These are phyloP conservation scores for Penicillium sp. DNA, from an alignment of 2,329 filamentous ascomycete species.

Conservation along the genomic window DNA sequence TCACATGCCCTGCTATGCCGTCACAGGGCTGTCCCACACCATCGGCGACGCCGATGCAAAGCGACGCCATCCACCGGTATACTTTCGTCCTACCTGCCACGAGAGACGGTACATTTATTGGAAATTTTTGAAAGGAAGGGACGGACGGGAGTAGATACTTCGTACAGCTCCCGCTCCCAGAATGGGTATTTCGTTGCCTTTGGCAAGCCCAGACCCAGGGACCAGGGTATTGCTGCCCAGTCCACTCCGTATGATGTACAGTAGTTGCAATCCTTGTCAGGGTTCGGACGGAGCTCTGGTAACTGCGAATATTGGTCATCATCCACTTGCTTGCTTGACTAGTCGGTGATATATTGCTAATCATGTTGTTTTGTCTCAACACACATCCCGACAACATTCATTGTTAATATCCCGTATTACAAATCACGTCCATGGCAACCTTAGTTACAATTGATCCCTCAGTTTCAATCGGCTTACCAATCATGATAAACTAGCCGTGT, in stretches of 20 bases:
- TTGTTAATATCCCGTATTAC: background rate
- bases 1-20: background rate
- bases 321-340: too few relatives aligned
- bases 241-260: too few relatives aligned
- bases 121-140: background rate
- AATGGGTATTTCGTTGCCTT: background rate
- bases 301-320: background rate
- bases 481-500: background rate
- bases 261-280: background rate
- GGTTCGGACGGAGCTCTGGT: too few relatives aligned
- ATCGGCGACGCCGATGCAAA: slow-evolving; percentile 8
- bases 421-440: background rate
- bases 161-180: background rate
- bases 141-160: background rate
- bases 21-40: background rate
- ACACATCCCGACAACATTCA: background rate
- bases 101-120: background rate
- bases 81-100: slow-evolving; percentile 1
- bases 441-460: background rate
- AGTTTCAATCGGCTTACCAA: background rate
- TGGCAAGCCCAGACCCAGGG: background rate
- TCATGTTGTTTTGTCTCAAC: background rate
- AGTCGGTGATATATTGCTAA: background rate
- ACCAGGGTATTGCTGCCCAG: too few relatives aligned
- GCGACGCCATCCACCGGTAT: background rate